Evolutionary conservation across 257 asterid genomes (phyloP).

Genomic region (Nicotiana tomentosiformis): DNA sequence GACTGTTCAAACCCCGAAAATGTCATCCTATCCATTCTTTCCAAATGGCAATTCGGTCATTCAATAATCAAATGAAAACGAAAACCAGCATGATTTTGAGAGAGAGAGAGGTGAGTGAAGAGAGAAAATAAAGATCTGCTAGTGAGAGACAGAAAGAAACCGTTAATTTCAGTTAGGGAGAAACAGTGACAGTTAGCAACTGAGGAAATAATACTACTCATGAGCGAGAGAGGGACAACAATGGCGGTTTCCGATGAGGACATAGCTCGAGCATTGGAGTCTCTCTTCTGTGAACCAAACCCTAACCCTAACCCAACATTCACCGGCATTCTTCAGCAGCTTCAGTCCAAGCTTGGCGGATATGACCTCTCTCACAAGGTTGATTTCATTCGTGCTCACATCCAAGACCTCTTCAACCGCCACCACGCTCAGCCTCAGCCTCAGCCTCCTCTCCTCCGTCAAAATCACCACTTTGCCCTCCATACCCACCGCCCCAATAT

Average conservation of each 20-base stretch:
- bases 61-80: too few species aligned
- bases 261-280: constrained; percentile 52
- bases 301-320: constrained; percentile 22
- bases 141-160: not conserved
- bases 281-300: constrained; percentile 44
- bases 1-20: too few species aligned
- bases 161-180: constrained; percentile 20
- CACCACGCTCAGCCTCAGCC: constrained; percentile 27
- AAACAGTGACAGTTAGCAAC: not conserved
- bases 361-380: constrained; percentile 42
- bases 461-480: constrained; percentile 34
- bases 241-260: constrained; percentile 49
- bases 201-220: not conserved
- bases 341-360: constrained; percentile 48
- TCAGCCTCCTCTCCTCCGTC: constrained; percentile 26
- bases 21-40: too few species aligned
- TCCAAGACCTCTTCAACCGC: constrained; percentile 44
- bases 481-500: constrained; percentile 33
- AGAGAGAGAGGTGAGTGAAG: too few species aligned
- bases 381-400: constrained; percentile 60
- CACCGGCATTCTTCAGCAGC: constrained; percentile 64
- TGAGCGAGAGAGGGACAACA: constrained; percentile 29
- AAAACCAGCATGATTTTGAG: too few species aligned
- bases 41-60: too few species aligned
- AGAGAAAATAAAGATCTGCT: too few species aligned